Percentiles rank a stretch among this genome's conserved stretches.
phyloP scores from a whole-genome alignment of 306 rosid species.

The Pueraria montana region DNA sequence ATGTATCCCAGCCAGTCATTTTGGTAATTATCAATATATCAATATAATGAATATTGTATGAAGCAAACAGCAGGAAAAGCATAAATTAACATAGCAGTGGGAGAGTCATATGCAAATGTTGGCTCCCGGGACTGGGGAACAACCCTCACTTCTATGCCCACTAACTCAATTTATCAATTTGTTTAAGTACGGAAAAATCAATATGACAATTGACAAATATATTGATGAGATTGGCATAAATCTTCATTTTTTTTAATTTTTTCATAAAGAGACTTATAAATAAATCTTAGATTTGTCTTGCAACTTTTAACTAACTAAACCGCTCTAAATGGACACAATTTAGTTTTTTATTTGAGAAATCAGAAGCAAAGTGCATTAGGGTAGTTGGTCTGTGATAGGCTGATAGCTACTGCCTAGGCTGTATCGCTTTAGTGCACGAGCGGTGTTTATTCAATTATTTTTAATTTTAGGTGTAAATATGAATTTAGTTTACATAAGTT shows the following conservation, averaged over 20 bases:
- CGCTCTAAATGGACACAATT: neutral
- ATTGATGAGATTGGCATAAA: neutral
- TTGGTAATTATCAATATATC: neutral
- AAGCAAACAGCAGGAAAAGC: neutral
- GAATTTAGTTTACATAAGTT: no score
- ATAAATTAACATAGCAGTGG: neutral
- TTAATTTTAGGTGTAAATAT: no score
- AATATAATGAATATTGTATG: no score
- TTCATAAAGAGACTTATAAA: neutral
- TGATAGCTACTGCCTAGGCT: neutral
- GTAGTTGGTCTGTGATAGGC: neutral
- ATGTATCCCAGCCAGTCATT: constrained; percentile 4
- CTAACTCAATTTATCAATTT: neutral
- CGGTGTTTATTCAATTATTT: neutral
- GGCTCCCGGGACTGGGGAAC: neutral
- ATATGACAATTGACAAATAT: neutral
- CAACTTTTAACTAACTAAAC: neutral
- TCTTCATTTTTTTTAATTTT: neutral
- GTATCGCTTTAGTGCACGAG: neutral
- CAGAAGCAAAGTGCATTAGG: neutral
- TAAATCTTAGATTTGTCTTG: neutral
- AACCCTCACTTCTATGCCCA: neutral
- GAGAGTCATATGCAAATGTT: neutral
- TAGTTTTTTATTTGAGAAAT: neutral
- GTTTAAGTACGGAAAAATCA: neutral